A percentile compares a stretch with the other conserved stretches of the same genome.
These are phyloP conservation scores for Penicillium sp. DNA, from an alignment of 2,329 filamentous ascomycete species.

Conservation along the genomic window DNA sequence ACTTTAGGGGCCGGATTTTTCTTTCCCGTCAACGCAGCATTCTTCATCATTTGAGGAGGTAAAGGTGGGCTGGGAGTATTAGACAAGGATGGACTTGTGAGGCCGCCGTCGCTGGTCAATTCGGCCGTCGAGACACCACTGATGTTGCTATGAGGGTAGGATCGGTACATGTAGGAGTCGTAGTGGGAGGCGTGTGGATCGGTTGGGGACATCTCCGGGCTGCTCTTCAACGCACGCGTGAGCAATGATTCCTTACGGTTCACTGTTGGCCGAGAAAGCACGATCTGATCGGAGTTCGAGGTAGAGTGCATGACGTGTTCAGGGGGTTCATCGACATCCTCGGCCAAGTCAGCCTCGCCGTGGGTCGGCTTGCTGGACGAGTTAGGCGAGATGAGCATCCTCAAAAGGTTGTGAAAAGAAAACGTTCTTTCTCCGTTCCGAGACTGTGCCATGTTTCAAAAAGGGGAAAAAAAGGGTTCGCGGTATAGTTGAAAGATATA, in stretches of 20 bases:
- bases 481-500: slow-evolving; percentile 7
- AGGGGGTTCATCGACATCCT: slow-evolving; percentile 86
- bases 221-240: slow-evolving; percentile 75
- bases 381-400: slow-evolving; percentile 46
- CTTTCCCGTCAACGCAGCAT: slow-evolving; percentile 19
- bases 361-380: slow-evolving; percentile 36
- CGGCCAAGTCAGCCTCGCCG: slow-evolving; percentile 62
- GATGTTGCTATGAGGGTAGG: slow-evolving; percentile 64
- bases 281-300: slow-evolving; percentile 28
- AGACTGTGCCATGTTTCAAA: slow-evolving; percentile 33
- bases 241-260: slow-evolving; percentile 75
- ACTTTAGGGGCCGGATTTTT: slow-evolving; percentile 23
- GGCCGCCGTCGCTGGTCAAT: slow-evolving; percentile 87
- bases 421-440: slow-evolving; percentile 34
- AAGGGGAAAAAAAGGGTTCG: slow-evolving; percentile 1
- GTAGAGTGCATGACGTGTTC: slow-evolving; percentile 50
- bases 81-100: slow-evolving; percentile 84
- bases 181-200: slow-evolving; percentile 32
- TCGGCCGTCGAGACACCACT: slow-evolving; percentile 84
- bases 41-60: slow-evolving; percentile 42
- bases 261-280: slow-evolving; percentile 48
- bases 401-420: slow-evolving; percentile 42
- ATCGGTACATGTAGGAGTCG: slow-evolving; percentile 59
- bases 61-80: slow-evolving; percentile 87
- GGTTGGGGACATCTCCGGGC: slow-evolving; percentile 52